Percentiles rank a stretch among this genome's conserved stretches.
phyloP scores from a whole-genome alignment of 2,329 filamentous ascomycete species.

The Fusarium kyushuense region DNA sequence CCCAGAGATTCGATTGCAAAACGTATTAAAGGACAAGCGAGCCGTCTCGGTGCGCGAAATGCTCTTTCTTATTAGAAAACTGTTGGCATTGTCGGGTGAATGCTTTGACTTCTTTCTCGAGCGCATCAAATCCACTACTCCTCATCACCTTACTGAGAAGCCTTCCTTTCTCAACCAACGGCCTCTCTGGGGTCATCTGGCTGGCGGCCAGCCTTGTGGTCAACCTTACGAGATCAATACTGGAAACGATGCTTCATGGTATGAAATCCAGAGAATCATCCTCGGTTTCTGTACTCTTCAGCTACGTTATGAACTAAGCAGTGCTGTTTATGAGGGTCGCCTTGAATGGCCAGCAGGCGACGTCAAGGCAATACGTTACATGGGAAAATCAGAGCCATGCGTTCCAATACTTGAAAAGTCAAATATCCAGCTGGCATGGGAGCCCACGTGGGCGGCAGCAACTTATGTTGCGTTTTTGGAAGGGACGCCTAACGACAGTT shows the following conservation, averaged over 20 bases:
- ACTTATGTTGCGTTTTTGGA: conserved; percentile 19
- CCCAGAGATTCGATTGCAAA: conserved; percentile 7
- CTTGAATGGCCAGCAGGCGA: conserved; percentile 17
- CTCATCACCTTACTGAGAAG: conserved; percentile 24
- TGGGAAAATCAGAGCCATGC: conserved; percentile 12
- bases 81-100: conserved; percentile 10
- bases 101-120: conserved; percentile 28
- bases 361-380: conserved; percentile 11
- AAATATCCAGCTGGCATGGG: conserved; percentile 8
- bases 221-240: conserved; percentile 13
- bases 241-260: conserved; percentile 25
- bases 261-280: conserved; percentile 23
- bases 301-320: conserved; percentile 32
- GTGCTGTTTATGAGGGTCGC: conserved; percentile 19
- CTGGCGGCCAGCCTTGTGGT: conserved; percentile 19
- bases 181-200: conserved; percentile 9
- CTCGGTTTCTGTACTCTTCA: conserved; percentile 30
- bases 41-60: conserved; percentile 4
- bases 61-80: conserved; percentile 16
- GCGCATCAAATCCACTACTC: conserved; percentile 5
- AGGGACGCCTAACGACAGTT: not conserved
- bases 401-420: conserved; percentile 3
- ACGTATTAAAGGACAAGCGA: not conserved
- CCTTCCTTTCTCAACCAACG: not conserved
- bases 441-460: conserved; percentile 19